Base-by-base conservation (phyloP, 306 rosid genomes). In the Sphenostylis stenocarpa region DNA sequence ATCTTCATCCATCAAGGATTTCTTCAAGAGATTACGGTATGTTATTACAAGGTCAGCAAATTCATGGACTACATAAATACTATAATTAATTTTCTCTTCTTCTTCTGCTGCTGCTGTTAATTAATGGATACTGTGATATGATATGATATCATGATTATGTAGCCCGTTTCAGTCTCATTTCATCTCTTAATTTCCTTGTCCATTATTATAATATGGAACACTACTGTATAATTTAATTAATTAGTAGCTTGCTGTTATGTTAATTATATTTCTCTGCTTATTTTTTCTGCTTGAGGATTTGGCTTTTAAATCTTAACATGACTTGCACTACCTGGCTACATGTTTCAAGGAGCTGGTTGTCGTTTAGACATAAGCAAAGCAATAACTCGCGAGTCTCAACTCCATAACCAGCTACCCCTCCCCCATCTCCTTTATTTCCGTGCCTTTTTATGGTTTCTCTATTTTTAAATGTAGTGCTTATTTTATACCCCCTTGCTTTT, bases 11-110 rank as follows among this genome's bases (percentile, higher is more conserved):
- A 58, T 57, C 51, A 16, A 51, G 19, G 28, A 62, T 11, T 70
- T 57, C 15, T 55, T 15, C 62, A 45, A 58, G 10, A 36, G 47
- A 44, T 36, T 41, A 41, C 47, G 3, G 56, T 70, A 43, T 38
- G 43, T 24, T 56, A 19, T 70, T 41, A 12, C 47, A 83, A 91
- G 97, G 94, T 93, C 81, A 86, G 91, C 77, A 77, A 57, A 82
- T 82, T 77, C 77, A 52, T 57, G 84, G 82, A 82, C 81, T 80
- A 33, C 47, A 73, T 23, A 73, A 16, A 73, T 41, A 73, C 43
- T 38, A 38, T 38, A 10, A 38, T 38, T 41, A 58, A 55, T 71
- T 55, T 61, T 45, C 43, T 71, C 29, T 34, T 41, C 21, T 78
- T 9, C 67, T 39, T 53, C 61, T 62, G 28, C 28, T 72, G 63